These are phyloP conservation scores for Globisporangium acanthophoron DNA, from an alignment of 352 stramenopile species.

Conservation along the genomic window DNA sequence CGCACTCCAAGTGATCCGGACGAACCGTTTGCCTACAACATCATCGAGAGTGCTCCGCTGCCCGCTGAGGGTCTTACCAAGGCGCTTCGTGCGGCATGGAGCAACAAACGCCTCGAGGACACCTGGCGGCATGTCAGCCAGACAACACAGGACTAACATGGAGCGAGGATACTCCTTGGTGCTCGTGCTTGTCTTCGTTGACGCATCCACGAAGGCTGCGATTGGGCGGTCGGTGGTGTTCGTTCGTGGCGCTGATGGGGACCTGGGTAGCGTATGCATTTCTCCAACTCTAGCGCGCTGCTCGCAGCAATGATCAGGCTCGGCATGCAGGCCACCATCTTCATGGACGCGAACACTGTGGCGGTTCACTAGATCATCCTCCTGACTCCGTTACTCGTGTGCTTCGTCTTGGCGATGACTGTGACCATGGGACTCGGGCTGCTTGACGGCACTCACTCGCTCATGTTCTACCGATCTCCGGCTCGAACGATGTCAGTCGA, in stretches of 20 bases:
- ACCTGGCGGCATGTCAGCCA: too few relatives aligned
- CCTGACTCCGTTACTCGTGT: background rate
- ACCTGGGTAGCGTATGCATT: constrained; percentile 9
- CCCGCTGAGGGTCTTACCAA: too few relatives aligned
- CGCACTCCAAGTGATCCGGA: too few relatives aligned
- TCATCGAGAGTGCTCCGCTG: too few relatives aligned
- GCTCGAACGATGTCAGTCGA: background rate
- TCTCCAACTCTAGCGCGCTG: background rate
- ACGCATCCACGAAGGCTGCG: too few relatives aligned
- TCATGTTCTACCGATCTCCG: background rate
- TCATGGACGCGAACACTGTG: constrained; percentile 20
- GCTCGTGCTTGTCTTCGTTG: too few relatives aligned
- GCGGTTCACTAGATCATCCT: background rate
- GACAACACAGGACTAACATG: too few relatives aligned
- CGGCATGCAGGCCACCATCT: constrained; percentile 11
- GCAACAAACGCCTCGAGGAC: too few relatives aligned
- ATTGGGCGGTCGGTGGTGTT: background rate
- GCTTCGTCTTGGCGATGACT: background rate
- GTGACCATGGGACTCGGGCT: background rate
- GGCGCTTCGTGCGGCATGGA: too few relatives aligned
- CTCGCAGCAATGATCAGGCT: constrained; percentile 9
- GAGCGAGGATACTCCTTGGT: too few relatives aligned
- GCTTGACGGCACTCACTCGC: background rate
- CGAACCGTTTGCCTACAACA: too few relatives aligned
- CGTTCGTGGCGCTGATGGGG: constrained; percentile 3